phyloP scores from a whole-genome alignment of 371 early-diverging fungal genomes.

The Mucor irregularis region DNA sequence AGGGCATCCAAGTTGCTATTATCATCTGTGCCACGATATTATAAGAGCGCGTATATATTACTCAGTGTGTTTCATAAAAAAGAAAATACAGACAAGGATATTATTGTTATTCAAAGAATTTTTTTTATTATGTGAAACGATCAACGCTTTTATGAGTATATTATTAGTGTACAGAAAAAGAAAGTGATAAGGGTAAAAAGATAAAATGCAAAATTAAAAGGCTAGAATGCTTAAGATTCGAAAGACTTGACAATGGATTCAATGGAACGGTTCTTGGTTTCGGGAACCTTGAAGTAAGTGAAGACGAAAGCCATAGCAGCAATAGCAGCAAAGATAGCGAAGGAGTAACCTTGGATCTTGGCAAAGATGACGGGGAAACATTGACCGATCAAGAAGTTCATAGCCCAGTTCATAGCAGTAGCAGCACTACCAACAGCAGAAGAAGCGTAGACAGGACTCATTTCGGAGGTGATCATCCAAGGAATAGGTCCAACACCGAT shows the following conservation, averaged over 20 bases:
- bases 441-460: conserved; percentile 67
- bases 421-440: conserved; percentile 55
- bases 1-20: too few species aligned
- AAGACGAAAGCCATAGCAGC: conserved; percentile 29
- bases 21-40: too few species aligned
- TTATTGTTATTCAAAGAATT: too few species aligned
- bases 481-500: conserved; percentile 85
- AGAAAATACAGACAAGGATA: too few species aligned
- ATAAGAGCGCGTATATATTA: too few species aligned
- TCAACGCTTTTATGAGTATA: too few species aligned
- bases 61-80: too few species aligned
- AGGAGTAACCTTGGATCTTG: conserved; percentile 17
- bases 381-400: conserved; percentile 29
- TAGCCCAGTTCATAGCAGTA: conserved; percentile 64
- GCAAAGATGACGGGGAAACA: conserved; percentile 22
- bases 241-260: conserved; percentile 51
- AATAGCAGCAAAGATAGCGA: conserved; percentile 27
- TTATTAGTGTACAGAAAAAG: neutral
- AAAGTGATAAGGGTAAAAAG: neutral
- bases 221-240: neutral
- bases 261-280: conserved; percentile 71
- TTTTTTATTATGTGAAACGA: too few species aligned
- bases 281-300: conserved; percentile 65
- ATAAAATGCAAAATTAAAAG: neutral
- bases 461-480: conserved; percentile 74